These are phyloP conservation scores for Citeromyces nyonsensis DNA, from an alignment of 805 yeast species.

Conservation along the genomic window DNA sequence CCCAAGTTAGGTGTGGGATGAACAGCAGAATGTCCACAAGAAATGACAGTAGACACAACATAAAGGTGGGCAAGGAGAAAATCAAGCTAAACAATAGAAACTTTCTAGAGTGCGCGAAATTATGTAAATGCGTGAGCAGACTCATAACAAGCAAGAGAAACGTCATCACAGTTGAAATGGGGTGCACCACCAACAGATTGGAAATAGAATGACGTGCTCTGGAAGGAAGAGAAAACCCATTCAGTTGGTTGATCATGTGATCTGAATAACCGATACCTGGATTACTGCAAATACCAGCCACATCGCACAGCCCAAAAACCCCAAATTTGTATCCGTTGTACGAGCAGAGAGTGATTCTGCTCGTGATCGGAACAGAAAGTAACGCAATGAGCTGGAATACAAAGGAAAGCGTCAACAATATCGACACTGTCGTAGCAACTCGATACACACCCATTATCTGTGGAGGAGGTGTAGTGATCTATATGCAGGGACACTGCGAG, in stretches of 20 bases:
- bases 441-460: no score
- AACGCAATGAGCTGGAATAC: slow-evolving; percentile 45
- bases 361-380: slow-evolving; percentile 44
- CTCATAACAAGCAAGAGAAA: slow-evolving; percentile 25
- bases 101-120: slow-evolving; percentile 15
- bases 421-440: no score
- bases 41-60: slow-evolving; percentile 58
- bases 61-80: slow-evolving; percentile 52
- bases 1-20: slow-evolving; percentile 59
- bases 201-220: slow-evolving; percentile 44
- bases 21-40: slow-evolving; percentile 73
- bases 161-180: slow-evolving; percentile 43
- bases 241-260: slow-evolving; percentile 14
- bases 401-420: slow-evolving; percentile 28
- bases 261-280: slow-evolving; percentile 26
- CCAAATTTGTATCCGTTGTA: slow-evolving; percentile 41
- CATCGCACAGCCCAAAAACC: slow-evolving; percentile 52
- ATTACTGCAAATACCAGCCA: slow-evolving; percentile 18
- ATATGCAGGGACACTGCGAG: no score
- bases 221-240: slow-evolving; percentile 37
- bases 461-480: no score
- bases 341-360: slow-evolving; percentile 28
- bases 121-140: slow-evolving; percentile 20
- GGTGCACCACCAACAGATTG: slow-evolving; percentile 49
- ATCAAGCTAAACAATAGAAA: slow-evolving; percentile 36